A percentile compares a stretch with the other conserved stretches of the same genome.
phyloP scores from a whole-genome alignment of 2,329 filamentous ascomycete species.

The Scytalidium lignicola region DNA sequence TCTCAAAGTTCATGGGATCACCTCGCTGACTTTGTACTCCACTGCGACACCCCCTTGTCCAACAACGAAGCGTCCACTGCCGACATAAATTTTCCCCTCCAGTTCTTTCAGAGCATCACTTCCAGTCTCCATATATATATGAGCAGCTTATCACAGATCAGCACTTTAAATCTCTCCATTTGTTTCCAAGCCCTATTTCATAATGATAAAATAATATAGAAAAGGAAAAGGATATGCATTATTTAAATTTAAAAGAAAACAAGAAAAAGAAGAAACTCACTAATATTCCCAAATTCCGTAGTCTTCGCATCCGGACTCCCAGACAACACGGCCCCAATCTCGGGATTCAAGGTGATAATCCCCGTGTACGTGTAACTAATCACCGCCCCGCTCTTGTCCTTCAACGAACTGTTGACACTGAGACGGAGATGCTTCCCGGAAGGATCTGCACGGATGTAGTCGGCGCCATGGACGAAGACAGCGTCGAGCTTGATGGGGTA shows the following conservation, averaged over 20 bases:
- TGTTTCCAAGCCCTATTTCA: no score
- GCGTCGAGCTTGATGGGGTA: constrained; percentile 33
- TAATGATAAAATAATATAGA: no score
- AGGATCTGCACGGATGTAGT: constrained; percentile 36
- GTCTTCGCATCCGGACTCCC: constrained; percentile 32
- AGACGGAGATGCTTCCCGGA: constrained; percentile 32
- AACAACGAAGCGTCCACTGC: constrained; percentile 36
- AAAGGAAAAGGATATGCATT: not conserved
- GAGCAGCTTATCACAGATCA: constrained; percentile 27
- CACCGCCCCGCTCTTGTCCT: constrained; percentile 30
- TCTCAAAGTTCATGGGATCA: constrained; percentile 17
- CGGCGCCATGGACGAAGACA: constrained; percentile 33
- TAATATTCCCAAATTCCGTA: constrained; percentile 34
- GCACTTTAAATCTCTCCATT: not conserved
- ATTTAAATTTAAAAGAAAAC: not conserved
- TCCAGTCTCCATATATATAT: constrained; percentile 35
- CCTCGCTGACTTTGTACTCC: constrained; percentile 39
- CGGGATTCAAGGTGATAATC: constrained; percentile 30
- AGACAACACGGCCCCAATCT: constrained; percentile 29
- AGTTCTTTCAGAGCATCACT: constrained; percentile 29
- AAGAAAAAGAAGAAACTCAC: constrained; percentile 24
- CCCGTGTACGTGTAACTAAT: constrained; percentile 35
- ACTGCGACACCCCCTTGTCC: constrained; percentile 30
- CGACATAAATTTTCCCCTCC: constrained; percentile 36
- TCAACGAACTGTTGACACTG: constrained; percentile 32